Conservation (phyloP, 306 rosid genomes). For the Ammopiptanthus mongolicus region DNA sequence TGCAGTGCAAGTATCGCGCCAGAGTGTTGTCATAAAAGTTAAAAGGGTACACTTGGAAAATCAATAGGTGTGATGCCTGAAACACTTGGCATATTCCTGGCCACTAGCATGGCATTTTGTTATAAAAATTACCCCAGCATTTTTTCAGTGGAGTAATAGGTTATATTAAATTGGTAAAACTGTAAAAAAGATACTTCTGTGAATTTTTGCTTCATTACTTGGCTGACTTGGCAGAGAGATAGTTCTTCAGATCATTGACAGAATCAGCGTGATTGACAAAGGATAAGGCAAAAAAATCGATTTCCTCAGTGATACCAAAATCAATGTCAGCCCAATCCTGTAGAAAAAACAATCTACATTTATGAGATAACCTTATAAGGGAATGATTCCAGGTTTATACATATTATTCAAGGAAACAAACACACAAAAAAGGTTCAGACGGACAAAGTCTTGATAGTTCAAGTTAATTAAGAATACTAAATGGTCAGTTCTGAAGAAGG, state of each 20-base stretch:
- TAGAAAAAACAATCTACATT: neutral
- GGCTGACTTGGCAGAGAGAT: constrained; percentile 45
- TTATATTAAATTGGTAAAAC: neutral
- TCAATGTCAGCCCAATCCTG: constrained; percentile 72
- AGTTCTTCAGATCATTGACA: constrained; percentile 41
- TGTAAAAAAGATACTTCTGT: neutral
- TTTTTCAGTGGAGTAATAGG: neutral
- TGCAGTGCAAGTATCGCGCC: neutral
- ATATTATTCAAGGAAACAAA: neutral
- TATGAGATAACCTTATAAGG: neutral
- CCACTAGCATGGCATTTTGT: neutral
- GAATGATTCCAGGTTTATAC: neutral
- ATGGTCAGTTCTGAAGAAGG: neutral
- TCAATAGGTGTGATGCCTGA: neutral
- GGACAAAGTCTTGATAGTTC: neutral
- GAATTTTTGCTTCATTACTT: constrained; percentile 34
- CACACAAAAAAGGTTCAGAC: neutral
- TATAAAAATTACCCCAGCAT: neutral
- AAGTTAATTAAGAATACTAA: neutral
- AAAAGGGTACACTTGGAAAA: neutral
- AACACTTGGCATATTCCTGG: neutral
- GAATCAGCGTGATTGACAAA: constrained; percentile 46
- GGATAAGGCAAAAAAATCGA: constrained; percentile 62
- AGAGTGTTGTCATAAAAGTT: neutral
- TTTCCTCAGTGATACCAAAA: constrained; percentile 50